Base-by-base conservation (phyloP, 306 rosid species). In the Vicia villosa region DNA sequence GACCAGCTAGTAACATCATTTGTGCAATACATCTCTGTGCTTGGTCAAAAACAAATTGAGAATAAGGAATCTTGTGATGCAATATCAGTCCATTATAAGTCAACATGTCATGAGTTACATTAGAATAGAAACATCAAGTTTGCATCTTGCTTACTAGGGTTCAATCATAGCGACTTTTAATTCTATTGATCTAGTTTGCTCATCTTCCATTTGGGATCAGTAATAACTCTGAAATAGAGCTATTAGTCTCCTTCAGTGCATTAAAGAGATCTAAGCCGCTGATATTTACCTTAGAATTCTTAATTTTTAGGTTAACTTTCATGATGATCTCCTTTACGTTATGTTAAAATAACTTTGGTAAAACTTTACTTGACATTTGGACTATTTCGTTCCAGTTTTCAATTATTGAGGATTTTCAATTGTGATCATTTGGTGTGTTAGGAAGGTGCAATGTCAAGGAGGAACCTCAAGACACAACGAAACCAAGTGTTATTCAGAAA, bases 1-100 rank as follows among this genome's bases (percentile, higher is more conserved):
- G 97, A 42, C 89, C 98, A 78, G 98, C 97, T 16, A 94, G 86
- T 60, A 94, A 30, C 56, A 87, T 5, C 95, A 94, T 94, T 80
- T 94, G 97, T 26, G 56, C 96, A 3, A 94, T 67, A 50, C 98
- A 94, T 74, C 97, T 94, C 97, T 94, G 82, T 82, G 71, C 59
- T 73, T 79, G 52, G 49, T 66, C 32, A 41, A 69, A 66, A 74
- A 68, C 3, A 56, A 37, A 68, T 36, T 64, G 28, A 68, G 66
- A 40, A 28, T 54, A 55, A 13, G 24, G 10, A 57, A 63, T 47
- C 2, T 46, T 36, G 40, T 28, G 32, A 74, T 62, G 43, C 46
- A 56, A 45, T 66, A 63, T 63, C 26, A 14, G 56, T 16, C 26
- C 2, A 22, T 58, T 68, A 43, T 52, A 63, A 63, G 65, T 57